A percentile compares a stretch with the other conserved stretches of the same genome.
Conservation (phyloP, 2,329 filamentous ascomycete species). For the Trichophyton equinum region DNA sequence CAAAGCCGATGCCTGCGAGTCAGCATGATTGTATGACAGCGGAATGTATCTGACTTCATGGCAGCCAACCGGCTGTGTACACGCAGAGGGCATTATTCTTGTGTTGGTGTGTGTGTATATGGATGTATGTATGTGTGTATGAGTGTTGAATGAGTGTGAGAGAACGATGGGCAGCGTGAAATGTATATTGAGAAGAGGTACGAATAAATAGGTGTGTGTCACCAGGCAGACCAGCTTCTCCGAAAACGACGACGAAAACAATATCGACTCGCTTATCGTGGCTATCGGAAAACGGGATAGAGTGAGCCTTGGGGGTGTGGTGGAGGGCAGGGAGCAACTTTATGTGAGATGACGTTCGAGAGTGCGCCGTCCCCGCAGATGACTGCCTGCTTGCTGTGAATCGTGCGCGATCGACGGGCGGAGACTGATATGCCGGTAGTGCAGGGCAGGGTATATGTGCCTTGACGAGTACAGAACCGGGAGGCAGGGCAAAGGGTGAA, state of each 20-base stretch:
- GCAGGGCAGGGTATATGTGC: background rate
- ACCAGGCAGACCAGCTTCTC: slow-evolving; percentile 1
- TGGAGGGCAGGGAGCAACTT: background rate
- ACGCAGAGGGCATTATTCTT: slow-evolving; percentile 1
- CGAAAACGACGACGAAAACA: background rate
- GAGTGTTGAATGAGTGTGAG: background rate
- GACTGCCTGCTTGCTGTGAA: background rate
- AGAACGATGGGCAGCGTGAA: background rate
- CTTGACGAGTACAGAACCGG: background rate
- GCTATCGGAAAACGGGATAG: background rate
- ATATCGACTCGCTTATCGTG: background rate
- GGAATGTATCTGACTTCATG: slow-evolving; percentile 46
- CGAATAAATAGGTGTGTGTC: slow-evolving; percentile 2
- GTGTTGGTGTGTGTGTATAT: background rate
- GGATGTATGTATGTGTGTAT: background rate
- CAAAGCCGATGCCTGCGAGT: slow-evolving; percentile 67
- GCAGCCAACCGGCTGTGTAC: slow-evolving; percentile 6
- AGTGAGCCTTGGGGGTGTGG: background rate
- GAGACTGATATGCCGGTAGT: background rate
- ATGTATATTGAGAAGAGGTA: background rate
- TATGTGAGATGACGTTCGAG: slow-evolving; percentile 2
- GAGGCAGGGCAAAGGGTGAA: background rate
- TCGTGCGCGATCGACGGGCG: background rate
- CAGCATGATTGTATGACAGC: slow-evolving; percentile 61
- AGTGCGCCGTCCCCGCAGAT: background rate